Evolutionary conservation across 2,329 filamentous ascomycete species (phyloP).

Genomic region (Phaeoacremonium minimum): DNA sequence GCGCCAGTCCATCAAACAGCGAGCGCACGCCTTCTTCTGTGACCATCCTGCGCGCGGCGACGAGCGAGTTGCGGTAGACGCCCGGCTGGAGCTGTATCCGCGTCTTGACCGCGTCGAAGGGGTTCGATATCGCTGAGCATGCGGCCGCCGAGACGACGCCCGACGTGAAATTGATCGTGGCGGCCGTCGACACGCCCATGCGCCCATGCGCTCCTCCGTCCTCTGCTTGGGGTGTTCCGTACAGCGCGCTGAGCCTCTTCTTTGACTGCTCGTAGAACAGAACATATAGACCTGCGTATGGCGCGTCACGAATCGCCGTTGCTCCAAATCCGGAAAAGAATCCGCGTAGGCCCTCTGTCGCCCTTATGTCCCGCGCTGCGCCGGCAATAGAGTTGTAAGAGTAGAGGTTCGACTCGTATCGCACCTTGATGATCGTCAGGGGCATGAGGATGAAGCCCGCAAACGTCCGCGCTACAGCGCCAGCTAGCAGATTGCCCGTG

Average conservation of each 20-base stretch:
- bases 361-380: constrained; percentile 71
- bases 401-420: constrained; percentile 88
- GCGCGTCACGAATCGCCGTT: constrained; percentile 89
- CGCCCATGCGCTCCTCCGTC: constrained; percentile 2
- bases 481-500: constrained; percentile 78
- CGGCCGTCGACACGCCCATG: constrained; percentile 41
- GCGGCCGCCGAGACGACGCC: constrained; percentile 75
- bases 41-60: constrained; percentile 74
- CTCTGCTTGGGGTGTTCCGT: background rate
- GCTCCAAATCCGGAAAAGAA: constrained; percentile 95
- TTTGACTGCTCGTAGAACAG: constrained; percentile 89
- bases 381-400: constrained; percentile 71
- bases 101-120: constrained; percentile 95
- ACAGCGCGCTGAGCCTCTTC: constrained; percentile 45
- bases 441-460: constrained; percentile 94
- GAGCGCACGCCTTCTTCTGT: constrained; percentile 74
- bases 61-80: constrained; percentile 77
- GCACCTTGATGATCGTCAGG: constrained; percentile 92
- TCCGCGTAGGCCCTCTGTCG: constrained; percentile 69
- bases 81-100: constrained; percentile 84
- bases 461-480: constrained; percentile 76
- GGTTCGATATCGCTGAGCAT: constrained; percentile 88
- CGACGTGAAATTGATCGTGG: constrained; percentile 79
- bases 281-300: constrained; percentile 92
- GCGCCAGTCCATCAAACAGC: constrained; percentile 78